Evolutionary conservation across 78 protist genomes (phyloP), one percentile per base, ranked within the genome.

Genomic region (Dictyostelium firmibasis): DNA sequence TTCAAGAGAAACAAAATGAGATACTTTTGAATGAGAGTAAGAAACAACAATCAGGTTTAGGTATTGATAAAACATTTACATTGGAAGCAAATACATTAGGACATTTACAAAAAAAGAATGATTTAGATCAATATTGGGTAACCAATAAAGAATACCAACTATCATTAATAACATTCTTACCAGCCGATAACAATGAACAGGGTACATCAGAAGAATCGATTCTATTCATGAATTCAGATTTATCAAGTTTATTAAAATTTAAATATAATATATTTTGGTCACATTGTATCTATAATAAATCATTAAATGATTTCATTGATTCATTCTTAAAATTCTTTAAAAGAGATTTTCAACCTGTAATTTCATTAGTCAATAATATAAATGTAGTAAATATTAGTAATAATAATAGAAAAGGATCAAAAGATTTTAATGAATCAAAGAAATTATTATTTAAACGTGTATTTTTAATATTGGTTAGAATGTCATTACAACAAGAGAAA

Each of bases 231-330:
- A 89, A 89, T 47, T 18, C 69, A n/a, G 94, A 89, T 47, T 14
- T 89, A 11, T 78, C 94, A 11, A 38, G 57, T 23, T 69, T 89
- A 16, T 33, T 89, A 78, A 89, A 89, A 84, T 67, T 47, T 29
- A 27, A 50, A 29, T 81, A 89, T 62, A 62, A 89, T 78, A 60
- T 70, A 31, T 89, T 89, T 69, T 89, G 94, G 94, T 36, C 78
- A 2, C 93, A 88, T n/a, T 5, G 64, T 4, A 29, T 88, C 7
- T 79, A 31, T 14, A 88, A 88, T 31, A 18, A 76, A 35, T 36
- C 86, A 8, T 8, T 88, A 14, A 16, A 18, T 1, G 93, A 88
- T 4, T 79, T 88, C 70, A 11, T 88, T 4, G 93, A 88, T 60
- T 35, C 67, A 14, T 88, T 78, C 20, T 85, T 88, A 27, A 69